These are phyloP conservation scores for Neurospora crassa DNA, from an alignment of 2,329 filamentous ascomycete genomes.

Conservation along the genomic window DNA sequence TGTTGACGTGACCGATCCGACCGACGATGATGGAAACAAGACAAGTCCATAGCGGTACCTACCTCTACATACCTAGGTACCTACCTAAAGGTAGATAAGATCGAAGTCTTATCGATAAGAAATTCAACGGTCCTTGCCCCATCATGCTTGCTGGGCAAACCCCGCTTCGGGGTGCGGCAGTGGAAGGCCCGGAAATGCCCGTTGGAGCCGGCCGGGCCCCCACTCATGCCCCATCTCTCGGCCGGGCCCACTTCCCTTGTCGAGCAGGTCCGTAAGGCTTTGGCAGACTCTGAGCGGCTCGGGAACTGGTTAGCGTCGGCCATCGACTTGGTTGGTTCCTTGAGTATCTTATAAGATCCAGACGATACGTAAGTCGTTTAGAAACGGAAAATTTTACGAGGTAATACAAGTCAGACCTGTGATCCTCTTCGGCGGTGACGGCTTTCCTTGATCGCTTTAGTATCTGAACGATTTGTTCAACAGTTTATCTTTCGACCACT, in stretches of 20 bases:
- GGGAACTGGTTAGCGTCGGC: slow-evolving; percentile 2
- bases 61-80: too few species aligned
- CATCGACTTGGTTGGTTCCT: not conserved
- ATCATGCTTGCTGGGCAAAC: not conserved
- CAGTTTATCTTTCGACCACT: not conserved
- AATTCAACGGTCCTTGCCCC: not conserved
- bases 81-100: not conserved
- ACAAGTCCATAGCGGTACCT: too few species aligned
- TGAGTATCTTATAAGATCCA: not conserved
- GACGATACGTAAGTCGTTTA: not conserved
- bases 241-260: not conserved
- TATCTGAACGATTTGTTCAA: not conserved
- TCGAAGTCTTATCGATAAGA: slow-evolving; percentile 12
- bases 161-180: slow-evolving; percentile 1
- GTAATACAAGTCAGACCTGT: not conserved
- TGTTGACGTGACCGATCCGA: not conserved
- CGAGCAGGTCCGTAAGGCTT: slow-evolving; percentile 3
- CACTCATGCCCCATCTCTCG: not conserved
- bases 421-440: not conserved
- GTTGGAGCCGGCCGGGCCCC: not conserved
- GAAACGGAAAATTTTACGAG: slow-evolving; percentile 1
- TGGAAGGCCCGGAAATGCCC: not conserved
- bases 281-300: not conserved
- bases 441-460: not conserved
- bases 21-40: not conserved